Conservation (phyloP, 2,329 filamentous ascomycete genomes). For the Myriosclerotinia duriaeana region DNA sequence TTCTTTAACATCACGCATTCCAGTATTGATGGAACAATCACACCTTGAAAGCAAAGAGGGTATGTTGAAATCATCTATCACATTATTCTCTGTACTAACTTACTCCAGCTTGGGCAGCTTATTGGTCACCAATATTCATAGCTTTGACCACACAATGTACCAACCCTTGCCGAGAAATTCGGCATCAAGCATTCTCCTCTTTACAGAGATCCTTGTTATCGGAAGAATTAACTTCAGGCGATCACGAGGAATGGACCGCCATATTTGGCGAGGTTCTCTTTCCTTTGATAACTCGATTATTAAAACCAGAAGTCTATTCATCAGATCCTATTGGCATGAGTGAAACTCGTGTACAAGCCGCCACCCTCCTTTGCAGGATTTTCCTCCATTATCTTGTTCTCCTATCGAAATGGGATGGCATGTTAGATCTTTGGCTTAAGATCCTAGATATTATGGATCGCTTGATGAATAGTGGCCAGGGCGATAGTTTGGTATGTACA, state of each 20-base stretch:
- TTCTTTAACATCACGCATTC: conserved; percentile 76
- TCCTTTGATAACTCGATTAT: conserved; percentile 78
- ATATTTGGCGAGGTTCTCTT: conserved; percentile 95
- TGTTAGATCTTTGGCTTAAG: conserved; percentile 87
- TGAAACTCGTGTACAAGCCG: conserved; percentile 88
- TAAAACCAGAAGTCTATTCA: conserved; percentile 94
- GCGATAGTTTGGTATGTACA: conserved; percentile 74
- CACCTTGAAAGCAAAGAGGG: conserved; percentile 80
- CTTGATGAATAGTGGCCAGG: conserved; percentile 92
- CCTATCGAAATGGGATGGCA: conserved; percentile 80
- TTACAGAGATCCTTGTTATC: conserved; percentile 85
- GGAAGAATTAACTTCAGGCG: conserved; percentile 75
- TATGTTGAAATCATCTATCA: conserved; percentile 14
- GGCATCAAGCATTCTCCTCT: conserved; percentile 81
- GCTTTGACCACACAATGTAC: conserved; percentile 86
- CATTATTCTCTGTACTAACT: neutral
- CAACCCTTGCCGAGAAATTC: conserved; percentile 90
- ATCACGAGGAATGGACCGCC: conserved; percentile 88
- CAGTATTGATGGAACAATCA: conserved; percentile 85
- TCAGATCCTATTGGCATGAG: conserved; percentile 91
- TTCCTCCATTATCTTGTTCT: conserved; percentile 91
- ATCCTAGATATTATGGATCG: conserved; percentile 95
- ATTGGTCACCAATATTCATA: conserved; percentile 94
- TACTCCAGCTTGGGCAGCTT: conserved; percentile 78
- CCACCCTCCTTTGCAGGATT: conserved; percentile 89